phyloP scores from a whole-genome alignment of 1,284 basidiomycete species.

The Boletus sp. region DNA sequence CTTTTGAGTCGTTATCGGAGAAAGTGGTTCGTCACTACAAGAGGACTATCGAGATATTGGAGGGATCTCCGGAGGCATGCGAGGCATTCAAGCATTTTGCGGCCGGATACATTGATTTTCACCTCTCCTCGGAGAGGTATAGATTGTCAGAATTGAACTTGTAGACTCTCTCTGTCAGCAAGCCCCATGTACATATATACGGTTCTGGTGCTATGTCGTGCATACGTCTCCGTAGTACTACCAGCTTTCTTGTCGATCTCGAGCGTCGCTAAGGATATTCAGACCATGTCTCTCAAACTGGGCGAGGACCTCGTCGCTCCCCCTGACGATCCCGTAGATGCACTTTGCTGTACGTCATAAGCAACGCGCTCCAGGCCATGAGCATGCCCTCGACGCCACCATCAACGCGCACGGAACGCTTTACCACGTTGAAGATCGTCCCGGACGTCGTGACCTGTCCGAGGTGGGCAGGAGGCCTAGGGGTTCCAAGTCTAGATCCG shows the following conservation, averaged over 20 bases:
- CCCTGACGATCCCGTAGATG: not conserved
- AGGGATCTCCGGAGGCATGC: not conserved
- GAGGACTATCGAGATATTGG: not conserved
- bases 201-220: no score
- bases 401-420: constrained; percentile 5
- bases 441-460: not conserved
- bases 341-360: not conserved
- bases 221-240: no score
- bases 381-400: constrained; percentile 8
- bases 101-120: not conserved
- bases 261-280: not conserved
- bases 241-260: constrained; percentile 8
- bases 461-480: not conserved
- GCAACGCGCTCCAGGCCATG: not conserved
- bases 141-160: not conserved
- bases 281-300: not conserved
- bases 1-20: not conserved
- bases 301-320: not conserved
- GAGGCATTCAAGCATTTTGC: not conserved
- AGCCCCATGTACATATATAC: not conserved
- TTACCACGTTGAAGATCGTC: constrained; percentile 5
- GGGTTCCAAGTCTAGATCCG: not conserved
- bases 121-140: not conserved
- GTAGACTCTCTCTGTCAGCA: not conserved
- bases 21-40: not conserved